These are phyloP conservation scores for Inosperma sp. DNA, from an alignment of 768 basidiomycete species.

Conservation along the genomic window DNA sequence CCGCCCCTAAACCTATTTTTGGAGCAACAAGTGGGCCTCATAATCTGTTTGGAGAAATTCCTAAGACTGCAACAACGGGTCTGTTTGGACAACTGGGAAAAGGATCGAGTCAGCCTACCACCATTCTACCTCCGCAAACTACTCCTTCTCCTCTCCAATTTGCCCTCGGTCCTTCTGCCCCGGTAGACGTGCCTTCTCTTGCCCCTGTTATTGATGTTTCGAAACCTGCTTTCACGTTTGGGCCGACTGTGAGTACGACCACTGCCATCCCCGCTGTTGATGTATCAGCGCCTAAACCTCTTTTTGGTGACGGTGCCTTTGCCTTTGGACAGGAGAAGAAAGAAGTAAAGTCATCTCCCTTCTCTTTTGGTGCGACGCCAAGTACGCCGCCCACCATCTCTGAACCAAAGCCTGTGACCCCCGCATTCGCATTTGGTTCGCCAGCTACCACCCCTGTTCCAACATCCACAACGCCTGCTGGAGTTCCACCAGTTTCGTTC, in stretches of 20 bases:
- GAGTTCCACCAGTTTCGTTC: constrained; percentile 38
- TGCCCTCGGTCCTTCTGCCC: constrained; percentile 20
- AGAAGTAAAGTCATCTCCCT: constrained; percentile 27
- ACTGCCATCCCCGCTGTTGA: constrained; percentile 16
- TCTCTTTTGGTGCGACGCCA: constrained; percentile 43
- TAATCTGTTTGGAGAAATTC: too few species aligned
- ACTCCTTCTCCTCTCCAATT: constrained; percentile 25
- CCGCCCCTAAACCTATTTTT: constrained; percentile 17
- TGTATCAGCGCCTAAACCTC: constrained; percentile 38
- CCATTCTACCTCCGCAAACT: constrained; percentile 10
- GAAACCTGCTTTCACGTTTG: constrained; percentile 5
- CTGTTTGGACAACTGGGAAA: constrained; percentile 9
- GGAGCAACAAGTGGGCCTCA: too few species aligned
- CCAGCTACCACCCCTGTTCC: constrained; percentile 21
- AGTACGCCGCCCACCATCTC: constrained; percentile 28
- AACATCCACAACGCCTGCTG: constrained; percentile 19
- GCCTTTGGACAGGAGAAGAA: constrained; percentile 15
- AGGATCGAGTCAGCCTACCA: constrained; percentile 15
- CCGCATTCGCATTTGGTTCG: constrained; percentile 42
- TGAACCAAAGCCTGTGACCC: constrained; percentile 14
- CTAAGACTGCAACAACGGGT: constrained; percentile 8
- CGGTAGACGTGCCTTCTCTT: neutral
- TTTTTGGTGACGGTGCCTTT: constrained; percentile 31
- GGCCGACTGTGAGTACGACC: constrained; percentile 1
- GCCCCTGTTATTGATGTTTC: neutral